These are phyloP conservation scores for Heimioporus sp. DNA, from an alignment of 768 basidiomycete genomes.

Conservation along the genomic window DNA sequence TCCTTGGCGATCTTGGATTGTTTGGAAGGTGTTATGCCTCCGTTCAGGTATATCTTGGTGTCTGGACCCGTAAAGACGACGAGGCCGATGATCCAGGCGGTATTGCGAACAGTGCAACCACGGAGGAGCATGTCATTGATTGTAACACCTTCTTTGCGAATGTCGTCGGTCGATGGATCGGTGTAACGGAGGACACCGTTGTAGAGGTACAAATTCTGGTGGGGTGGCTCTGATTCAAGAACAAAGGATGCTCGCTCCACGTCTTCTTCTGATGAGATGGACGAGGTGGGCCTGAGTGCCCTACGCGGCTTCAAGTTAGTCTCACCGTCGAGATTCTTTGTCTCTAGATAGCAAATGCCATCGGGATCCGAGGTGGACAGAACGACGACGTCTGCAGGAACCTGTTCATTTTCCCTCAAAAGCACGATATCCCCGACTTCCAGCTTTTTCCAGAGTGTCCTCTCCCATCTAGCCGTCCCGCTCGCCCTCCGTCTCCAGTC, in stretches of 20 bases:
- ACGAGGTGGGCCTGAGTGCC: conserved; percentile 71
- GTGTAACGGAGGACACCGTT: conserved; percentile 81
- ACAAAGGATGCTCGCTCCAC: conserved; percentile 83
- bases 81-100: conserved; percentile 89
- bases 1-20: conserved; percentile 97
- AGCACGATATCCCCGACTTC: conserved; percentile 96
- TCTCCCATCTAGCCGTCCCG: conserved; percentile 85
- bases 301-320: conserved; percentile 91
- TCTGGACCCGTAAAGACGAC: conserved; percentile 93
- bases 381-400: conserved; percentile 94
- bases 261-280: conserved; percentile 84
- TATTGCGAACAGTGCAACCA: conserved; percentile 88
- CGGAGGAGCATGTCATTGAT: conserved; percentile 94
- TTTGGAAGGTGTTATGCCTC: conserved; percentile 93
- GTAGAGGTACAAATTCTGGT: conserved; percentile 90
- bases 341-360: conserved; percentile 92
- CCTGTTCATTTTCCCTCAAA: conserved; percentile 90
- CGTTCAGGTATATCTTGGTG: conserved; percentile 90
- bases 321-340: conserved; percentile 97
- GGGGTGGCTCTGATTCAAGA: conserved; percentile 91
- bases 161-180: conserved; percentile 48
- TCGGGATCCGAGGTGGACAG: conserved; percentile 90
- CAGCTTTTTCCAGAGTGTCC: conserved; percentile 98
- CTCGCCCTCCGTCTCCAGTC: conserved; percentile 68
- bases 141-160: conserved; percentile 66